phyloP scores from a whole-genome alignment of 2,329 filamentous ascomycete genomes.

The Microcera coccophila region DNA sequence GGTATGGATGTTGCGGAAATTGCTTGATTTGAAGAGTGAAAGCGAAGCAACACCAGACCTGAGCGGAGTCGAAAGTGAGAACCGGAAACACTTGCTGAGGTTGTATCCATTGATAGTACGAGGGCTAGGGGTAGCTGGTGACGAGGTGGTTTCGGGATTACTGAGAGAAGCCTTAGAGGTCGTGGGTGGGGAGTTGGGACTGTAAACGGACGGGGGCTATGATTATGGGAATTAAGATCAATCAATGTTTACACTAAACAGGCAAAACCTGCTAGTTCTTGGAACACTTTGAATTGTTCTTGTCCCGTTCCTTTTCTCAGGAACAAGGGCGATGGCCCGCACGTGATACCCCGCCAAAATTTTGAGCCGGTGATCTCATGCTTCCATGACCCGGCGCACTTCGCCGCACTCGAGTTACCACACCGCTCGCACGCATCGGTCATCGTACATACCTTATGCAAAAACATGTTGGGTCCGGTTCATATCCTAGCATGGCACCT shows the following conservation, averaged over 20 bases:
- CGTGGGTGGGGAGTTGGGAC: conserved; percentile 51
- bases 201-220: conserved; percentile 14
- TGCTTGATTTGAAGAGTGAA: conserved; percentile 67
- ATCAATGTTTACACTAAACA: too few species aligned
- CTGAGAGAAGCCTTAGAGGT: conserved; percentile 59
- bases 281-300: too few species aligned
- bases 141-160: conserved; percentile 56
- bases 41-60: conserved; percentile 62
- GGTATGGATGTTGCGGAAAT: conserved; percentile 61
- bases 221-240: too few species aligned
- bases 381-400: conserved; percentile 32
- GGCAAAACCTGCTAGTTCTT: too few species aligned
- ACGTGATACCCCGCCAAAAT: conserved; percentile 17
- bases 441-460: conserved; percentile 22
- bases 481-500: conserved; percentile 32
- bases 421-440: conserved; percentile 26
- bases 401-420: conserved; percentile 21
- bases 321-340: too few species aligned
- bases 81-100: conserved; percentile 71
- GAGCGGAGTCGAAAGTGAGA: conserved; percentile 49
- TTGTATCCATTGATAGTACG: conserved; percentile 74
- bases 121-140: conserved; percentile 55
- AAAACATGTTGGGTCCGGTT: conserved; percentile 30
- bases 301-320: too few species aligned
- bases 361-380: conserved; percentile 30